Percentiles rank a stretch among this genome's conserved stretches.
Evolutionary conservation across 2,329 filamentous ascomycete genomes (phyloP).

Genomic region (Graphium sp.): DNA sequence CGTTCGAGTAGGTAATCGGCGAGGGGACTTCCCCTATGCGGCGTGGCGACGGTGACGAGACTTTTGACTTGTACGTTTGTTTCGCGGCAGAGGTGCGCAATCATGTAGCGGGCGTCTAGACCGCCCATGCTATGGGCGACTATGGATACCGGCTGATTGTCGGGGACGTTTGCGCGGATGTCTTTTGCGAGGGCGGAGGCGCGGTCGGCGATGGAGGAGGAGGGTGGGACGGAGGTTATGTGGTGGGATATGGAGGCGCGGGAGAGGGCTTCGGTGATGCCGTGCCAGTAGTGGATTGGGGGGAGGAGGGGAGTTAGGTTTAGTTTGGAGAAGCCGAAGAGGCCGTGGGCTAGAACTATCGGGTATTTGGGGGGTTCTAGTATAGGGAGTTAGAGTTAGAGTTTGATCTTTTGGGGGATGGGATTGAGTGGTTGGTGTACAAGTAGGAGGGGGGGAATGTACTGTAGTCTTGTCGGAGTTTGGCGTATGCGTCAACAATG

Average conservation of each 20-base stretch:
- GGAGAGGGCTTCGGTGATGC: conserved; percentile 39
- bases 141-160: conserved; percentile 56
- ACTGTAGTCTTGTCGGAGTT: too few relatives aligned
- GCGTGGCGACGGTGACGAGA: conserved; percentile 37
- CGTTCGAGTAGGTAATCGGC: conserved; percentile 39
- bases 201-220: conserved; percentile 41
- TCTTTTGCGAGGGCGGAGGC: conserved; percentile 37
- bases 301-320: conserved; percentile 32
- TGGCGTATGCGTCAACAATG: too few relatives aligned
- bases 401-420: too few relatives aligned
- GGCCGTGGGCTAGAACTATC: conserved; percentile 48
- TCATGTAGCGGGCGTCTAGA: conserved; percentile 48
- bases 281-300: conserved; percentile 46
- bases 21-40: conserved; percentile 36
- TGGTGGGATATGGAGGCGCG: conserved; percentile 38
- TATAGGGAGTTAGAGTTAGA: not conserved
- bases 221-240: conserved; percentile 43
- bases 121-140: conserved; percentile 55
- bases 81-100: conserved; percentile 35
- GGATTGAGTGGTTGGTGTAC: too few relatives aligned
- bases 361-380: conserved; percentile 30
- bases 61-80: conserved; percentile 27
- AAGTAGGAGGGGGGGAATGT: too few relatives aligned
- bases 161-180: conserved; percentile 21
- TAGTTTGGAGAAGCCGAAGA: conserved; percentile 46